Conservation (phyloP, 2,329 filamentous ascomycete species). For the Phyllosticta citribraziliensis region DNA sequence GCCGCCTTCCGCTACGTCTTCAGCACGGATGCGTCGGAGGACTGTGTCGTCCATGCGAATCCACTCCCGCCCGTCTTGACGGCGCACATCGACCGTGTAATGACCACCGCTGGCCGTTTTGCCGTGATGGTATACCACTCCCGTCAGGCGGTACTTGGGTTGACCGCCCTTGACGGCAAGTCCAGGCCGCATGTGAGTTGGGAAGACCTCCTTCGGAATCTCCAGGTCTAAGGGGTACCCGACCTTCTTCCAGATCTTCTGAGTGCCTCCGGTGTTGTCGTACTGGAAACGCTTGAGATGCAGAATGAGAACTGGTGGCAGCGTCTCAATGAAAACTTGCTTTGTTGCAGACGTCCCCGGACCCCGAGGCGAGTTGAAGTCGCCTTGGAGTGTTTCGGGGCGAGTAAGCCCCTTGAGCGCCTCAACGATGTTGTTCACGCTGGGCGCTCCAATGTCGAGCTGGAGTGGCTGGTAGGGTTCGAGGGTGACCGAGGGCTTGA, state of each 20-base stretch:
- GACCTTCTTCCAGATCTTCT: constrained; percentile 98
- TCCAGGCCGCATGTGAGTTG: constrained; percentile 60
- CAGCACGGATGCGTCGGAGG: constrained; percentile 71
- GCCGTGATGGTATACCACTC: constrained; percentile 93
- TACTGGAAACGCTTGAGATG: constrained; percentile 98
- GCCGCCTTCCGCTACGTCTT: constrained; percentile 81
- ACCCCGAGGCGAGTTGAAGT: constrained; percentile 72
- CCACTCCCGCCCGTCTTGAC: constrained; percentile 94
- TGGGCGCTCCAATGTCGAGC: constrained; percentile 79
- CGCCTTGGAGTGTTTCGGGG: constrained; percentile 73
- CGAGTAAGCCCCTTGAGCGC: constrained; percentile 77
- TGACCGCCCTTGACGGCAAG: constrained; percentile 57
- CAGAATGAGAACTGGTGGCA: constrained; percentile 85
- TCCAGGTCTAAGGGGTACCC: constrained; percentile 92
- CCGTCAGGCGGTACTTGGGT: constrained; percentile 76
- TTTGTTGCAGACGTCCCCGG: constrained; percentile 74
- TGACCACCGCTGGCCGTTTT: constrained; percentile 94
- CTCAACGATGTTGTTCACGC: constrained; percentile 85
- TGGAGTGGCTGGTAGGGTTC: constrained; percentile 93
- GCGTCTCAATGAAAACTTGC: constrained; percentile 84
- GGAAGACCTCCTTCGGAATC: constrained; percentile 82
- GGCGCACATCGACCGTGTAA: constrained; percentile 93
- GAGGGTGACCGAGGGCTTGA: constrained; percentile 82
- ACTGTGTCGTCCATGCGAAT: constrained; percentile 90
- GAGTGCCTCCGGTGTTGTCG: constrained; percentile 74